Evolutionary conservation across 495 filamentous ascomycete species (phyloP).

Genomic region (Ascodesmis nigricans): DNA sequence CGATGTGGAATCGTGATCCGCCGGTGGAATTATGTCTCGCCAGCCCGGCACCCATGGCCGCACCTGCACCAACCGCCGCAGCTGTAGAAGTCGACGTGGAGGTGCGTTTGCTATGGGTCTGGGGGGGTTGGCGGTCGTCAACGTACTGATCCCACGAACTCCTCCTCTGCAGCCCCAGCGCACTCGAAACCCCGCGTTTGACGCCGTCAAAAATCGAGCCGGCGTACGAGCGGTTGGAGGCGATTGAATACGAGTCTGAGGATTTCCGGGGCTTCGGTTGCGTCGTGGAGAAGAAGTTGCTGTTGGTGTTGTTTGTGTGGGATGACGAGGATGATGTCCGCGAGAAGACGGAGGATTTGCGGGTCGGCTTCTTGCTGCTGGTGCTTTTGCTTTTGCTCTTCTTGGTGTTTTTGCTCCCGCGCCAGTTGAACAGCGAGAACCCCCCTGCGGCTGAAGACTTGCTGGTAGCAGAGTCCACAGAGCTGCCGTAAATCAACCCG

Average conservation of each 20-base stretch:
- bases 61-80: conserved; percentile 1
- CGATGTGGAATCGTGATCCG: not conserved
- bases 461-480: not conserved
- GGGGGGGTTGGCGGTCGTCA: not conserved
- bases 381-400: not conserved
- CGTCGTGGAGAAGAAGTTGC: too few relatives aligned
- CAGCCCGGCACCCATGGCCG: conserved; percentile 4
- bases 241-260: conserved; percentile 1
- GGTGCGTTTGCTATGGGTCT: conserved; percentile 1
- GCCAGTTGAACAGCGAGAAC: conserved; percentile 3
- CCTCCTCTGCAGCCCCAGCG: conserved; percentile 3
- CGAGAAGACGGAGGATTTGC: not conserved
- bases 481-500: conserved; percentile 12
- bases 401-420: conserved; percentile 1
- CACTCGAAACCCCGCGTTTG: conserved; percentile 5
- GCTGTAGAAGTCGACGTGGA: not conserved
- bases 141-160: conserved; percentile 7
- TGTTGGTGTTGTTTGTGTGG: too few relatives aligned
- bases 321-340: too few relatives aligned
- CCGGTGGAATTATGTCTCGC: conserved; percentile 2
- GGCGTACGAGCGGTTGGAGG: conserved; percentile 5
- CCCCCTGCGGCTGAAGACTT: conserved; percentile 3
- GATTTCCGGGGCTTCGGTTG: too few relatives aligned
- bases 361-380: not conserved
- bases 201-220: conserved; percentile 9